Percentiles rank a stretch among this genome's conserved stretches.
phyloP scores from a whole-genome alignment of 1,284 basidiomycete genomes.

The Pisolithus thermaeus region DNA sequence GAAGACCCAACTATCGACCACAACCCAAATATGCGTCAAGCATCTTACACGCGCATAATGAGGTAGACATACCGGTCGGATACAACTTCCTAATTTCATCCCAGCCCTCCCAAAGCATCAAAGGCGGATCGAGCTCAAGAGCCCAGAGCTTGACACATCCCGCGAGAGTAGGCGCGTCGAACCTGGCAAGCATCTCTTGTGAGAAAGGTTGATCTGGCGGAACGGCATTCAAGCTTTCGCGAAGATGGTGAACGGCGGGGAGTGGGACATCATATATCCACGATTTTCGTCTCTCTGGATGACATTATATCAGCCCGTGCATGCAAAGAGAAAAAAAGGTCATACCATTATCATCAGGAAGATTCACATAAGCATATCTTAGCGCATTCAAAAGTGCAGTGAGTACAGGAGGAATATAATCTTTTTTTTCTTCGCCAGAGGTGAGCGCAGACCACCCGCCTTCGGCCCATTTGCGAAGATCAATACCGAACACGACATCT shows the following conservation, averaged over 20 bases:
- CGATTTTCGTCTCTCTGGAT: slow-evolving; percentile 74
- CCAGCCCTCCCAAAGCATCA: slow-evolving; percentile 84
- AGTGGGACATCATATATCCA: slow-evolving; percentile 95
- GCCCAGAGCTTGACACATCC: slow-evolving; percentile 82
- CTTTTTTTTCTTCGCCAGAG: slow-evolving; percentile 51
- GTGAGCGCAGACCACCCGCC: slow-evolving; percentile 55
- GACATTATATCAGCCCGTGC: slow-evolving; percentile 4
- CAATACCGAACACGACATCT: slow-evolving; percentile 85
- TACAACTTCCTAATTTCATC: slow-evolving; percentile 84
- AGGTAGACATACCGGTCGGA: slow-evolving; percentile 42
- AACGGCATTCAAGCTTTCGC: slow-evolving; percentile 74
- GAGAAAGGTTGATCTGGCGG: slow-evolving; percentile 61
- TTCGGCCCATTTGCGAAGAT: slow-evolving; percentile 83
- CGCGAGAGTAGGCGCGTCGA: slow-evolving; percentile 83
- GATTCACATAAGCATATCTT: slow-evolving; percentile 56
- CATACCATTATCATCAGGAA: slow-evolving; percentile 62
- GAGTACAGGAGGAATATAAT: slow-evolving; percentile 70
- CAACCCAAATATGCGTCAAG: neutral
- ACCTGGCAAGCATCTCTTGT: slow-evolving; percentile 61
- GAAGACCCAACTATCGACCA: slow-evolving; percentile 50
- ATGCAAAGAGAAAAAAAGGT: slow-evolving; percentile 6
- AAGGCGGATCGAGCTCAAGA: slow-evolving; percentile 79
- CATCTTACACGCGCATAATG: slow-evolving; percentile 3
- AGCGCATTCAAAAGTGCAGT: slow-evolving; percentile 63
- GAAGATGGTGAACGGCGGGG: slow-evolving; percentile 73